Evolutionary conservation across 2,329 filamentous ascomycete species (phyloP), one percentile per base, ranked within the genome.

Genomic region (Arthrobotrys conoides): DNA sequence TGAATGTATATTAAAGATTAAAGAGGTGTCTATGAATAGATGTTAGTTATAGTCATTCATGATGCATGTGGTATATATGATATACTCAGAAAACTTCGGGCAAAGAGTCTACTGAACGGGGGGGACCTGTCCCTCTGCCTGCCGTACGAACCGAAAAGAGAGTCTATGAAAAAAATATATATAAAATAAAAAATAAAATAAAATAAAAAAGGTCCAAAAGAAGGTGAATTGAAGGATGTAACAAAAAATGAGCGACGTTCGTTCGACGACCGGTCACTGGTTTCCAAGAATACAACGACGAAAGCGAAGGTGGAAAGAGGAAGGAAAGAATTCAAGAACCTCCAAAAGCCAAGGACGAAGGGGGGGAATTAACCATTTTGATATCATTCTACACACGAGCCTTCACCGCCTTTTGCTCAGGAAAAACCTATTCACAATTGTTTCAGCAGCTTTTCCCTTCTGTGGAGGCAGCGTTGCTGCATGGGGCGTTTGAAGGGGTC

Each of bases 81-180:
- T 16, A 41, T 41, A 70, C 65, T 70, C 57, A 61, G n/a, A 63
- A 70, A 44, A 22, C 48, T 33, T 59, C 16, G 53, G 49, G 53
- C 24, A 68, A 76, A 64, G 66, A 53, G 71, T 61, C 65, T 57
- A 64, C 55, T 49, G 55, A 66, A 78, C 73, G 75, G 75, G 75
- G 75, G 73, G 51, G 63, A 71, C 75, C 70, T 53, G 70, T 71
- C 75, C 75, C 69, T 71, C 64, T 69, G 55, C 75, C 68, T 68
- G 73, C 73, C 73, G 73, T 53, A 63, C 63, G 59, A 79, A 79
- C 18, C 38, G 71, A 46, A 57, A 46, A 59, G 57, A 76, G 61
- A 38, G 44, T 70, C 22, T 53, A 57, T 44, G 18, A 51, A 55
- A 63, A 49, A 20, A 16, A 46, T n/a, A n/a, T n/a, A n/a, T n/a